A percentile compares a stretch with the other conserved stretches of the same genome.
Conservation (phyloP, 306 rosid genomes). For the Cyclanthera cordifolia region DNA sequence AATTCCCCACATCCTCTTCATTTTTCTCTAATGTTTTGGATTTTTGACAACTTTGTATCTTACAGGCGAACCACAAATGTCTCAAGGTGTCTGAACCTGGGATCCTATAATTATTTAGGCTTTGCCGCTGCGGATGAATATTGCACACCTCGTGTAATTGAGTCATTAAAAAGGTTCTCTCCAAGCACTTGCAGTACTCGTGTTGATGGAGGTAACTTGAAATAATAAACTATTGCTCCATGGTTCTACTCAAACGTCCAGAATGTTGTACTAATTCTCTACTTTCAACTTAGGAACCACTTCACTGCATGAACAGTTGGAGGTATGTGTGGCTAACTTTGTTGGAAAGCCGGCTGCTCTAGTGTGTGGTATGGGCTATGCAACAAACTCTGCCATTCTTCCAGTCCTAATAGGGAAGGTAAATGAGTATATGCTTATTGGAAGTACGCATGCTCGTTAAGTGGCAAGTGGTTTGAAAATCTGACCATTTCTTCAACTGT, state of each 20-base stretch:
- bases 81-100: constrained; percentile 77
- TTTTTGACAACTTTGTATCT: background rate
- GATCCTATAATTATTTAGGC: constrained; percentile 88
- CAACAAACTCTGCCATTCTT: constrained; percentile 76
- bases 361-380: constrained; percentile 91
- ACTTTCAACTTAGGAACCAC: constrained; percentile 64
- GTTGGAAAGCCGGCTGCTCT: constrained; percentile 67
- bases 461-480: background rate
- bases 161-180: constrained; percentile 55
- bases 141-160: constrained; percentile 75
- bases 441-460: background rate
- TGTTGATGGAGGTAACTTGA: constrained; percentile 58
- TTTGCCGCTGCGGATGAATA: constrained; percentile 89
- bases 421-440: background rate
- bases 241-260: background rate
- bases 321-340: constrained; percentile 55
- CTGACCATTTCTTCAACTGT: background rate
- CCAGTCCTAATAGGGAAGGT: constrained; percentile 78
- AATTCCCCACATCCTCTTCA: no score
- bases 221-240: constrained; percentile 10
- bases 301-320: constrained; percentile 50
- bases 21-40: no score
- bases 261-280: constrained; percentile 3
- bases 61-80: constrained; percentile 54
- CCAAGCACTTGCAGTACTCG: constrained; percentile 85